Evolutionary conservation across 305 asterid genomes (phyloP).

Genomic region (Plantago coronopus): DNA sequence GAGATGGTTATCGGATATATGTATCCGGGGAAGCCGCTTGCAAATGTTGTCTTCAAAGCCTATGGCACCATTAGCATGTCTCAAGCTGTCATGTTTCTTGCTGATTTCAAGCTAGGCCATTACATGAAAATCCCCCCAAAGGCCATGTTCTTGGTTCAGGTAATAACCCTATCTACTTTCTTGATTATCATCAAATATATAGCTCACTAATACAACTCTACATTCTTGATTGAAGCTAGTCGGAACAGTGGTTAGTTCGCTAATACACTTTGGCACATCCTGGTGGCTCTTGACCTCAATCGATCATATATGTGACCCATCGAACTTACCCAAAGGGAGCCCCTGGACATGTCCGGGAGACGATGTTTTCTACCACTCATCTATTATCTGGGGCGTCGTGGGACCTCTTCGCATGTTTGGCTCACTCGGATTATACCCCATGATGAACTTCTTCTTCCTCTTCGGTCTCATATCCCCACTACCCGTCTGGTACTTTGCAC

Average conservation of each 20-base stretch:
- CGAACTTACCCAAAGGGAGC: conserved; percentile 32
- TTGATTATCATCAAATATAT: no score
- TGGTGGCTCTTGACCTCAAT: conserved; percentile 50
- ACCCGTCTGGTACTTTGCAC: conserved; percentile 37
- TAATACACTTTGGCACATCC: conserved; percentile 33
- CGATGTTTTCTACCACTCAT: conserved; percentile 35
- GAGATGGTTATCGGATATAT: conserved; percentile 49
- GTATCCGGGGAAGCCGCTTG: conserved; percentile 57
- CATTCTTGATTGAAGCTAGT: conserved; percentile 24
- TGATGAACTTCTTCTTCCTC: conserved; percentile 57
- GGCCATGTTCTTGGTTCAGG: conserved; percentile 64
- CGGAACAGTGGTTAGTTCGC: conserved; percentile 33
- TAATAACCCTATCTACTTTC: not conserved
- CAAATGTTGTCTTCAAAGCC: conserved; percentile 59
- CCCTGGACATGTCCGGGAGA: conserved; percentile 42
- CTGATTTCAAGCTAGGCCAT: conserved; percentile 66
- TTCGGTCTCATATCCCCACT: conserved; percentile 50
- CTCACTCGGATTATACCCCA: conserved; percentile 39
- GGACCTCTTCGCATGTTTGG: conserved; percentile 53
- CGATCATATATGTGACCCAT: conserved; percentile 38
- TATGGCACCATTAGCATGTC: conserved; percentile 61
- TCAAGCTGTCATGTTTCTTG: conserved; percentile 46
- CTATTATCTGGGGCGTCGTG: conserved; percentile 49
- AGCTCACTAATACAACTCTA: not conserved
- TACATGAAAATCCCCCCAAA: conserved; percentile 76